A percentile compares a stretch with the other conserved stretches of the same genome.
These are phyloP conservation scores for Terfezia claveryi DNA, from an alignment of 495 filamentous ascomycete genomes.

Conservation along the genomic window DNA sequence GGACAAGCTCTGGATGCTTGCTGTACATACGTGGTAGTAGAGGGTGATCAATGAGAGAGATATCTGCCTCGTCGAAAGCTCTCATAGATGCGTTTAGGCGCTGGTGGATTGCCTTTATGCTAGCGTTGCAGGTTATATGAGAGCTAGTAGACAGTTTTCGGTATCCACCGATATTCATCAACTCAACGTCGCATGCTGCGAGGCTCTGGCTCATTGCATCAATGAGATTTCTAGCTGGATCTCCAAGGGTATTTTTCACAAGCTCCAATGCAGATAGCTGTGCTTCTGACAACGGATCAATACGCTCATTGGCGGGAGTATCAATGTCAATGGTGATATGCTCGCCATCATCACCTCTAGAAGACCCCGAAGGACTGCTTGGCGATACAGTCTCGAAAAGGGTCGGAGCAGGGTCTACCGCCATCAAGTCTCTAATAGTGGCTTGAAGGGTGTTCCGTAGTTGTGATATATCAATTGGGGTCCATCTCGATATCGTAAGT, in stretches of 20 bases:
- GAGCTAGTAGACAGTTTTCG: slow-evolving; percentile 22
- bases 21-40: slow-evolving; percentile 17
- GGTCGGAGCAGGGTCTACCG: slow-evolving; percentile 24
- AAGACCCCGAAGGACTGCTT: background rate
- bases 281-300: slow-evolving; percentile 7
- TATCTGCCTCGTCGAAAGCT: slow-evolving; percentile 23
- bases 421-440: slow-evolving; percentile 26
- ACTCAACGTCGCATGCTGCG: slow-evolving; percentile 24
- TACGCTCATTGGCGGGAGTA: background rate
- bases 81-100: slow-evolving; percentile 14
- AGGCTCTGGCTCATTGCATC: slow-evolving; percentile 25
- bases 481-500: slow-evolving; percentile 28
- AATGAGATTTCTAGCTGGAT: slow-evolving; percentile 27
- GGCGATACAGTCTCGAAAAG: slow-evolving; percentile 19
- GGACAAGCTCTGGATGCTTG: slow-evolving; percentile 26
- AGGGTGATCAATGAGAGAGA: slow-evolving; percentile 17
- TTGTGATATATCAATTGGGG: slow-evolving; percentile 25
- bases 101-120: slow-evolving; percentile 12
- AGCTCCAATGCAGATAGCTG: slow-evolving; percentile 4
- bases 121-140: slow-evolving; percentile 16
- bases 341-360: background rate
- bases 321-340: slow-evolving; percentile 23
- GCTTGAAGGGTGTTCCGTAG: slow-evolving; percentile 32
- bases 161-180: slow-evolving; percentile 30
- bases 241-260: slow-evolving; percentile 24